Conservation (phyloP, 768 basidiomycete genomes). For the Boletus rex-veris region DNA sequence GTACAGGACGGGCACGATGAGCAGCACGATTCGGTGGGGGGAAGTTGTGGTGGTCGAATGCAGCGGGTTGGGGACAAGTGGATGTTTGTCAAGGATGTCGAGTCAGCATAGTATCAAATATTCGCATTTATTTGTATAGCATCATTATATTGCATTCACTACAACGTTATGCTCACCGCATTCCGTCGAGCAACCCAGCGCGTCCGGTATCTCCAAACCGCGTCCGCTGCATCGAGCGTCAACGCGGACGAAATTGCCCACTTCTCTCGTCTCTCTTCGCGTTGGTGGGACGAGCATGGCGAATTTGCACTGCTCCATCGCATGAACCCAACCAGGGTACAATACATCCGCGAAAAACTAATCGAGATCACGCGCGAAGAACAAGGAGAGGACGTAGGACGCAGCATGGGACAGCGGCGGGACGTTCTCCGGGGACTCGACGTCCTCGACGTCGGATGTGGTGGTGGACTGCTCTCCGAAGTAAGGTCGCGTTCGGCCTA, state of each 20-base stretch:
- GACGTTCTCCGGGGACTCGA: conserved; percentile 58
- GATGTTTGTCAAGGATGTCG: conserved; percentile 56
- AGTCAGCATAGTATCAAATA: conserved; percentile 13
- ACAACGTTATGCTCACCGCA: conserved; percentile 12
- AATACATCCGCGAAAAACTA: conserved; percentile 78
- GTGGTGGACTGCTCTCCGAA: conserved; percentile 91
- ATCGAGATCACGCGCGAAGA: conserved; percentile 60
- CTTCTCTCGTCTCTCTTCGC: conserved; percentile 83
- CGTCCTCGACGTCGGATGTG: conserved; percentile 91
- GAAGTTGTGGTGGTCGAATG: conserved; percentile 52
- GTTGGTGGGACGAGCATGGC: conserved; percentile 95
- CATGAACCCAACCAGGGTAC: conserved; percentile 91
- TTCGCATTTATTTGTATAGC: conserved; percentile 22
- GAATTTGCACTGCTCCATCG: conserved; percentile 86
- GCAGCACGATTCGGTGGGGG: not conserved
- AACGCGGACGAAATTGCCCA: conserved; percentile 82
- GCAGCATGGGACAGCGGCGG: conserved; percentile 28
- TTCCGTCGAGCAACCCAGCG: conserved; percentile 17
- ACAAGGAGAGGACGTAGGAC: conserved; percentile 32
- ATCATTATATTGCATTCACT: not conserved
- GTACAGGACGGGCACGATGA: not conserved
- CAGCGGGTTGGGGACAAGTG: conserved; percentile 68
- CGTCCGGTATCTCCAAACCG: conserved; percentile 21
- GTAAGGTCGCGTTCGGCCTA: conserved; percentile 38
- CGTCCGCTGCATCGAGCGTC: conserved; percentile 34